These are phyloP conservation scores for Metschnikowia lachancei DNA, from an alignment of 805 yeast species.

Conservation along the genomic window DNA sequence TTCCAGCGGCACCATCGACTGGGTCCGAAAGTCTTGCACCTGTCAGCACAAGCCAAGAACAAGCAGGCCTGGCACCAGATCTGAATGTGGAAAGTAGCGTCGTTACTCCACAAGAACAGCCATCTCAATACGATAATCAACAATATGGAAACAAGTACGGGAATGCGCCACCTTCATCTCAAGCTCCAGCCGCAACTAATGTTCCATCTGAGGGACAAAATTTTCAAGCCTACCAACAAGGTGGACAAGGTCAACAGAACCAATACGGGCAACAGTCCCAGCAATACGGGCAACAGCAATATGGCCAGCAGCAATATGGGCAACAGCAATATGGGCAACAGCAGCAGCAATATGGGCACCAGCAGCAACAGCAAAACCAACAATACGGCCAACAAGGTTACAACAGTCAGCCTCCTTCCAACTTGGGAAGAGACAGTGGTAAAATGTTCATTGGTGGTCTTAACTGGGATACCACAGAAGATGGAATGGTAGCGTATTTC, in stretches of 20 bases:
- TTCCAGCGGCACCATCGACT: not conserved
- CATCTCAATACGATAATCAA: not conserved
- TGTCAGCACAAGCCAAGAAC: not conserved
- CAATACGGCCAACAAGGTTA: conserved; percentile 16
- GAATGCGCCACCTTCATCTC: not conserved
- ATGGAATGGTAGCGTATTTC: conserved; percentile 76
- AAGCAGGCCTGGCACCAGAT: not conserved
- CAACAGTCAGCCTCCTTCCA: conserved; percentile 22
- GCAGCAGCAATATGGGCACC: conserved; percentile 7
- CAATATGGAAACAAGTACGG: conserved; percentile 10
- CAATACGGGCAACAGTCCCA: conserved; percentile 6
- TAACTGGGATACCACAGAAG: conserved; percentile 97
- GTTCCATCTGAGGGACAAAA: conserved; percentile 1
- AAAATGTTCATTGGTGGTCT: conserved; percentile 96
- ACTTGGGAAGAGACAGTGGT: conserved; percentile 60
- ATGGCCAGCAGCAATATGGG: conserved; percentile 3
- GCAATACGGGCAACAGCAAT: not conserved
- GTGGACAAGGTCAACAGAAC: not conserved
- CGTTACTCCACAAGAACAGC: not conserved
- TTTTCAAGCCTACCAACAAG: conserved; percentile 1
- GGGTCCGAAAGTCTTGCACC: not conserved
- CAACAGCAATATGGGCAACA: conserved; percentile 1
- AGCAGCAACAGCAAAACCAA: conserved; percentile 16
- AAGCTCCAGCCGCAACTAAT: not conserved
- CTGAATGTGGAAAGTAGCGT: not conserved